A percentile compares a stretch with the other conserved stretches of the same genome.
Conservation (phyloP, 2,329 filamentous ascomycete genomes). For the Torrubiella hemipterigena region DNA sequence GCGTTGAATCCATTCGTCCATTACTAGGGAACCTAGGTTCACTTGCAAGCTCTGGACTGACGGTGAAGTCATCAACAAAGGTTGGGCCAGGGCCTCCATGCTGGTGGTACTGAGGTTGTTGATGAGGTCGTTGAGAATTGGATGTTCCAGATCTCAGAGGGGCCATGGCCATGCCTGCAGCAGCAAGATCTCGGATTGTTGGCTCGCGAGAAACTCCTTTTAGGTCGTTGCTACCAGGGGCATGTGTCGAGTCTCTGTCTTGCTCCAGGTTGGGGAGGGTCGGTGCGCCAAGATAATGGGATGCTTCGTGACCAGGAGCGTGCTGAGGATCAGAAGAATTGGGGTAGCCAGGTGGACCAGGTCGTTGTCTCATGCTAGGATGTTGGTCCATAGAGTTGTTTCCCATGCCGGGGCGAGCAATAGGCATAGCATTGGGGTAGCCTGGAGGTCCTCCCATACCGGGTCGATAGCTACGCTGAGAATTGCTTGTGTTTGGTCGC, state of each 20-base stretch:
- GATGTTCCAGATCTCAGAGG: neutral
- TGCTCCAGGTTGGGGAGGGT: neutral
- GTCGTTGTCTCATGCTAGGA: neutral
- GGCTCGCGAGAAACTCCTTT: neutral
- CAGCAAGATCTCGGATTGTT: neutral
- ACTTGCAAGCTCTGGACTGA: neutral
- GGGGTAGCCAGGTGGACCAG: neutral
- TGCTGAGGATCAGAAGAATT: neutral
- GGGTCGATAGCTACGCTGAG: constrained; percentile 18
- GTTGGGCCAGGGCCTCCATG: too few relatives aligned
- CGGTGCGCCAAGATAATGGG: neutral
- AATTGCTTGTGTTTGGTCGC: constrained; percentile 22
- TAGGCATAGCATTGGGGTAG: constrained; percentile 10
- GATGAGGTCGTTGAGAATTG: neutral
- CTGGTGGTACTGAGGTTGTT: neutral
- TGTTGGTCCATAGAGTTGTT: neutral
- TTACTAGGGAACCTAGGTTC: neutral
- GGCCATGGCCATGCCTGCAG: neutral
- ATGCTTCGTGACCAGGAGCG: neutral
- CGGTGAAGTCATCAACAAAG: too few relatives aligned
- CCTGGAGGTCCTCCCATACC: constrained; percentile 9
- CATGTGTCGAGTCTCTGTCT: neutral
- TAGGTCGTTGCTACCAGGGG: too few relatives aligned
- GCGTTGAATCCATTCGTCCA: neutral
- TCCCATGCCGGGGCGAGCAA: constrained; percentile 9